Evolutionary conservation across 495 filamentous ascomycete species (phyloP), one percentile per base, ranked within the genome.

Genomic region (Aspergillus sparsus): DNA sequence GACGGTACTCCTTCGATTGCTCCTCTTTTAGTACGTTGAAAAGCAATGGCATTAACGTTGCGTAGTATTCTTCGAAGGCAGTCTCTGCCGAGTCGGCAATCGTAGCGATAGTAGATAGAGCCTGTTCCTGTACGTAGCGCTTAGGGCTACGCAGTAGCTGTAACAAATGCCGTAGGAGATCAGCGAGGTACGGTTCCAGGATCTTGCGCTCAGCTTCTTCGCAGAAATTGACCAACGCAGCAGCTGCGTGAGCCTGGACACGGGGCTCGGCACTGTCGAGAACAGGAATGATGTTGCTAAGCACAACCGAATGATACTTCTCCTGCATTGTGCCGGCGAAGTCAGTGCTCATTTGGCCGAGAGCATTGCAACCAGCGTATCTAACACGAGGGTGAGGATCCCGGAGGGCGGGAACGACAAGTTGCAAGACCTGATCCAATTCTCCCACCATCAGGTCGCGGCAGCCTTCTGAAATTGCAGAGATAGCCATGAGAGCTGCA

Each of bases 321-420:
- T 93, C 88, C 72, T 99, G 95, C 95, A 99, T 98, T 11, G 90
- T 96, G 2, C 92, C 93, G 34, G 95, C 94, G 71, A 99, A 99
- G 73, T 99, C 95, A 9, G 95, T 99, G 74, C 95, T 98, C 95
- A 99, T 99, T 72, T 99, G 95, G 12, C 95, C 95, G 27, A 99
- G 80, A n/a, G 95, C 95, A 70, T 99, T 98, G 78, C 95, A 99
- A 37, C 93, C 95, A 34, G 95, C 95, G 86, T 95, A 99, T 56
- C 94, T 89, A 50, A 99, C 95, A 59, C 95, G 89, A 18, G 95
- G 91, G 70, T 98, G 95, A 42, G 88, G 81, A 63, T 98, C 93
- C 61, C 87, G 85, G n/a, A 99, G 82, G 50, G 93, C 90, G 12
- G 95, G 95, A 42, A 97, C 85, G 42, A 99, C 94, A 27, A 98